Percentiles rank a stretch among this genome's conserved stretches.
Evolutionary conservation across 805 yeast species (phyloP).

Genomic region (Starmerella davenportii): DNA sequence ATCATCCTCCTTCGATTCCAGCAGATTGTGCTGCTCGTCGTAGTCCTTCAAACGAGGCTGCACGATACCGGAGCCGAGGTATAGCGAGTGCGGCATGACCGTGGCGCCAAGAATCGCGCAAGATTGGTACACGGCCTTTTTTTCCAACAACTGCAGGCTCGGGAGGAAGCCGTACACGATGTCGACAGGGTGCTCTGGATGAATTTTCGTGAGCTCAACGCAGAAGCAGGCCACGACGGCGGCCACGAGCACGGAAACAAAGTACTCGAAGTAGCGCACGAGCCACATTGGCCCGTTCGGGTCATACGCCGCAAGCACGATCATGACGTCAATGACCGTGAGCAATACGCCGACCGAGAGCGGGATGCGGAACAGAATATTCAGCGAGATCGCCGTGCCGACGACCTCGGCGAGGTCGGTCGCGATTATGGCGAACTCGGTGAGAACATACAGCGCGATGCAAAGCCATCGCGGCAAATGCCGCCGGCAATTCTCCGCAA

Average conservation of each 20-base stretch:
- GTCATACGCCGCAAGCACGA: slow-evolving; percentile 59
- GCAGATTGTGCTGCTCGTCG: slow-evolving; percentile 37
- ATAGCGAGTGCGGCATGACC: slow-evolving; percentile 84
- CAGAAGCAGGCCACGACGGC: slow-evolving; percentile 64
- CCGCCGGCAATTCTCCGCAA: slow-evolving; percentile 66
- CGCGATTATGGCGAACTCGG: slow-evolving; percentile 77
- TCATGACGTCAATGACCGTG: slow-evolving; percentile 66
- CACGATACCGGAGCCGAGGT: slow-evolving; percentile 71
- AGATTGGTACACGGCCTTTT: slow-evolving; percentile 53
- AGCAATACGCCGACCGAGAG: slow-evolving; percentile 55
- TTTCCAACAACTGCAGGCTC: slow-evolving; percentile 35
- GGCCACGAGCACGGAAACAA: slow-evolving; percentile 53
- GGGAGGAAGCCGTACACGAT: slow-evolving; percentile 60
- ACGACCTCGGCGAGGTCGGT: slow-evolving; percentile 90
- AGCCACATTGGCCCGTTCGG: slow-evolving; percentile 60
- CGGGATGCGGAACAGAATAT: slow-evolving; percentile 60
- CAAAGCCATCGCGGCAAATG: slow-evolving; percentile 55
- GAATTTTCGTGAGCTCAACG: slow-evolving; percentile 35
- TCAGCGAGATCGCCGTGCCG: slow-evolving; percentile 75
- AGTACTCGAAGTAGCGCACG: slow-evolving; percentile 57
- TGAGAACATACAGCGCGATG: slow-evolving; percentile 42
- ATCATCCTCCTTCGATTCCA: slow-evolving; percentile 8
- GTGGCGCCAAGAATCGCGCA: slow-evolving; percentile 85
- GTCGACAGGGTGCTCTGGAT: slow-evolving; percentile 33
- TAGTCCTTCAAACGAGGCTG: slow-evolving; percentile 67